Base-by-base conservation (phyloP, 176 grass and related monocot species). In the Triticum dicoccoides region DNA sequence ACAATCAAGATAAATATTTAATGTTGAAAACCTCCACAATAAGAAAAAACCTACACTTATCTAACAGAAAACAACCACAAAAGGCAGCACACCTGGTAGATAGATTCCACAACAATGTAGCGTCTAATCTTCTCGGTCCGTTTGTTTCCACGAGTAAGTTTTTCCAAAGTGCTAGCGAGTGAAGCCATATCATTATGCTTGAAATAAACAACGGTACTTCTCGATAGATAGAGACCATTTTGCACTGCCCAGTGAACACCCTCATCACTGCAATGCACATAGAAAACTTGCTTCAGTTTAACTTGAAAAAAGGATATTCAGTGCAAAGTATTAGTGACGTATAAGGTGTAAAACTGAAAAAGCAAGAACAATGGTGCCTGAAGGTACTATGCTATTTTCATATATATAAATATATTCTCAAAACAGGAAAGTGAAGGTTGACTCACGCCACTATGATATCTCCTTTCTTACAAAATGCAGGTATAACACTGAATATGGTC, bases 181-280 rank as follows among this genome's bases (percentile, higher is more conserved):
- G 96, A 95, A 79, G 90, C 83, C 90, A 98, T 95, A 85, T 98
- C 96, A 89, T 98, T 98, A 84, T 98, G 96, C 82, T 98, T 98
- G 86, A 98, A 98, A 93, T 98, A 95, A 78, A 92, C 88, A 77
- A 98, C 84, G 52, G 90, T 95, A 87, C 96, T 94, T 91, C 96
- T 94, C 86, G 96, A 98, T 44, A 98, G 84, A 83, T 95, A 87
- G 35, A 98, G 90, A 52, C 96, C 96, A 72, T 94, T 98, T 90
- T 98, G 93, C 71, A 95, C 93, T 86, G 90, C 96, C 93, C 96
- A 95, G 32, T 95, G 93, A 83, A 94, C 96, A 90, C 91, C 93
- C 82, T 98, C 96, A 61, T 98, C 96, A 81, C 96, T 98, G 89
- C 44, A 94, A 80, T 77, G 35, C 23, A 79, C 61, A 88, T 32